Base-by-base conservation (phyloP, 2,329 filamentous ascomycete genomes). In the Fusarium chuoi region DNA sequence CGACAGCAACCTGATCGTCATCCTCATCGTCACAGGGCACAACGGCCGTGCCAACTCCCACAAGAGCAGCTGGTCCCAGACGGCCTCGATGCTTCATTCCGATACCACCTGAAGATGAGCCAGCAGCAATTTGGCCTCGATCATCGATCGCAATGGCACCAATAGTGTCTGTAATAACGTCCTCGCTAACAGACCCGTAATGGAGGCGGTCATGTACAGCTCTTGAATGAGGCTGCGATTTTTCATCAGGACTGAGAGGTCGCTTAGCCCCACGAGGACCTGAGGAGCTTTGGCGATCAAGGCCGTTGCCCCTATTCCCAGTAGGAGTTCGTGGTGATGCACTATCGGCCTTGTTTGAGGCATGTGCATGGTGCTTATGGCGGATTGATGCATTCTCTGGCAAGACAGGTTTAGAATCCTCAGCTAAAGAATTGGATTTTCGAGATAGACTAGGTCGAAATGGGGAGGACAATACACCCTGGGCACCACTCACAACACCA, bases 81-180 rank as follows among this genome's bases (percentile, higher is more conserved):
- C 96, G 92, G 11, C 96, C 97, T 68, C 91, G 90, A 82, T 98
- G 95, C 81, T 99, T 99, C 96, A 99, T 98, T 35, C 96, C 96
- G 80, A 99, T 99, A 3, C 96, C 96, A 11, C 96, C 96, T 22
- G 97, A 99, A 5, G 96, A 99, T 4, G 96, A 98, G 22, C 93
- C 96, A 8, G 96, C 96, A 9, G 97, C 96, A 79, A 99, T 98
- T 66, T 93, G 92, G 22, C 96, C 96, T 76, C 88, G 89, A 56
- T 89, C 88, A 79, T 99, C 96, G 72, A 99, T 92, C 17, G 95
- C 96, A 79, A 99, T 98, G 35, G 95, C 96, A 49, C 97, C 96
- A 67, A 99, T 95, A 18, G 96, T 99, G 84, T 99, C 96, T 6
- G 93, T 97, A 76, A 99, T 89, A 33, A 83, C 87, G 78, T 93